Conservation (phyloP, 2,329 filamentous ascomycete species). For the Alternaria novae-zelandiae region DNA sequence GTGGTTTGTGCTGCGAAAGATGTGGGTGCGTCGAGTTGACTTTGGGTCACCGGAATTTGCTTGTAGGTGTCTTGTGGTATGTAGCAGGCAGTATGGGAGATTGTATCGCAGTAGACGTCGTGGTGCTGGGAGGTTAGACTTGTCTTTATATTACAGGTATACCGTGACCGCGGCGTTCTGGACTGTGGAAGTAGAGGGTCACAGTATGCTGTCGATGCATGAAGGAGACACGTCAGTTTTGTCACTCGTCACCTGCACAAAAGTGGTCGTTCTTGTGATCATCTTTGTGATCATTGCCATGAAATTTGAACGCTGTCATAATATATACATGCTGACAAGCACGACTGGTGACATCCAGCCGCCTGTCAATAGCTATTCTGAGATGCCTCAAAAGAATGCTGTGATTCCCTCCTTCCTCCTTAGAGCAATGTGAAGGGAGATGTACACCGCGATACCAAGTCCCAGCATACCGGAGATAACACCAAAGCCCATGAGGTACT, state of each 20-base stretch:
- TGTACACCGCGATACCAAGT: slow-evolving; percentile 36
- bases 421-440: slow-evolving; percentile 36
- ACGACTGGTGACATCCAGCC: not conserved
- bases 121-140: not conserved
- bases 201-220: not conserved
- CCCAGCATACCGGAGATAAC: slow-evolving; percentile 37
- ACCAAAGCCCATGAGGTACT: slow-evolving; percentile 47
- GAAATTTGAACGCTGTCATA: not conserved
- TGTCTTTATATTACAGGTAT: not conserved
- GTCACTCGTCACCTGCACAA: not conserved
- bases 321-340: not conserved
- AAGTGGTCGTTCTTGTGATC: not conserved
- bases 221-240: not conserved
- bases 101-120: not conserved
- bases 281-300: not conserved
- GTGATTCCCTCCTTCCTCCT: slow-evolving; percentile 31
- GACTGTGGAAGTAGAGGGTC: not conserved
- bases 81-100: not conserved
- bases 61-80: not conserved
- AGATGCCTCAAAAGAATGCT: slow-evolving; percentile 2
- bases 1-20: not conserved
- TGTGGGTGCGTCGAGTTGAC: not conserved
- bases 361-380: not conserved
- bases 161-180: not conserved
- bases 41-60: not conserved